Conservation (phyloP, 106 monocot species). For the Dendrobium officinale region DNA sequence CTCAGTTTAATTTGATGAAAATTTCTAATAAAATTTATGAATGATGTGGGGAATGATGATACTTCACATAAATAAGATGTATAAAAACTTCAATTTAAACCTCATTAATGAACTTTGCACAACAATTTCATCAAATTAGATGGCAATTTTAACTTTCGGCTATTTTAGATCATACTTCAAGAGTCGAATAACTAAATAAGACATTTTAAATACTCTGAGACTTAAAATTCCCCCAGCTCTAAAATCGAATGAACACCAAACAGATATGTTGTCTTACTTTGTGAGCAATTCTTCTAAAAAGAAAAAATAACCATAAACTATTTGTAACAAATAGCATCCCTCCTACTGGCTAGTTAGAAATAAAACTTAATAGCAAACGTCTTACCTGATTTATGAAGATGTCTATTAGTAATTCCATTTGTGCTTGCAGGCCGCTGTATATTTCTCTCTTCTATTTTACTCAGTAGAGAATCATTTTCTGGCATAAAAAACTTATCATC, state of each 20-base stretch:
- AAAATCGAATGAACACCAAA: background rate
- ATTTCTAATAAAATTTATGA: too few species aligned
- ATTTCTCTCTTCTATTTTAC: background rate
- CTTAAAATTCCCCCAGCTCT: too few species aligned
- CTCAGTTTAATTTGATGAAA: too few species aligned
- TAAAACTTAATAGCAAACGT: background rate
- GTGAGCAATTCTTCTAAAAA: background rate
- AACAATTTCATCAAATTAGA: too few species aligned
- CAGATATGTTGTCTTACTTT: background rate
- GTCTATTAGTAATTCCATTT: background rate
- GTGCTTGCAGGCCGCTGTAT: background rate
- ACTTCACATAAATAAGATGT: too few species aligned
- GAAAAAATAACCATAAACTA: background rate
- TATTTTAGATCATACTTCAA: too few species aligned
- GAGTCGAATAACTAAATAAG: too few species aligned
- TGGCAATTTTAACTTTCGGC: too few species aligned
- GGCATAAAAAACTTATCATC: background rate
- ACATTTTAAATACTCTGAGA: too few species aligned
- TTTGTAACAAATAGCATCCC: background rate
- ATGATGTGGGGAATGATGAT: too few species aligned
- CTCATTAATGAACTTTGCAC: too few species aligned
- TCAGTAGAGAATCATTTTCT: constrained; percentile 1
- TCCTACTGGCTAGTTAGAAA: background rate
- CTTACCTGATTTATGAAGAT: background rate
- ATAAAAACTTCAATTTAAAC: too few species aligned